Conservation (phyloP, 805 yeast genomes). For the Brettanomyces sp. region DNA sequence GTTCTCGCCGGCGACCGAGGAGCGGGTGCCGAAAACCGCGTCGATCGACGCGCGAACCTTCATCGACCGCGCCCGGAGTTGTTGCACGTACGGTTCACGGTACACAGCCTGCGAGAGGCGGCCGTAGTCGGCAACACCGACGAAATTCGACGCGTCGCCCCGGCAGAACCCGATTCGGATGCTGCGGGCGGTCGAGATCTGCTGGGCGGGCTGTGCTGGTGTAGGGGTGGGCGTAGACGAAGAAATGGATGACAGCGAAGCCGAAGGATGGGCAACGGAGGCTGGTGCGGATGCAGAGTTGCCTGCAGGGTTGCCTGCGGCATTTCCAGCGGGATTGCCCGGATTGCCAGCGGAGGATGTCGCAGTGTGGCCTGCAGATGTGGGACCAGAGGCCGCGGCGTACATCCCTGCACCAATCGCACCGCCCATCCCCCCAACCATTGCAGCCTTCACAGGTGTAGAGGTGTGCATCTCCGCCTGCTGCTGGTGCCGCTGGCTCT, state of each 20-base stretch:
- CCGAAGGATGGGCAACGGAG: not conserved
- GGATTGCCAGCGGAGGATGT: not conserved
- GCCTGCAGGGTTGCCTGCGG: too few relatives aligned
- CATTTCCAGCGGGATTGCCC: too few relatives aligned
- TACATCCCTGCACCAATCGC: too few relatives aligned
- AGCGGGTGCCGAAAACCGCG: not conserved
- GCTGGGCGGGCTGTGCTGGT: not conserved
- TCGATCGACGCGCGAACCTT: conserved; percentile 10
- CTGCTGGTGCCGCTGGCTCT: not conserved
- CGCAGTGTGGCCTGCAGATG: not conserved
- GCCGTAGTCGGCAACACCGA: conserved; percentile 13
- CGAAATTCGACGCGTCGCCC: conserved; percentile 4
- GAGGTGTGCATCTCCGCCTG: too few relatives aligned
- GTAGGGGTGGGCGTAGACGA: not conserved
- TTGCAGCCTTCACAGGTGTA: too few relatives aligned
- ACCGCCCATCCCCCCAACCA: too few relatives aligned
- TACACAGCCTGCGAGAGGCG: conserved; percentile 15
- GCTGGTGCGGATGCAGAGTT: not conserved
- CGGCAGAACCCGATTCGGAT: conserved; percentile 1
- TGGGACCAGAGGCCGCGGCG: not conserved
- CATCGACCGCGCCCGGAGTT: conserved; percentile 10
- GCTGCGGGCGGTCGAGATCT: not conserved
- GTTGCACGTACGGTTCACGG: conserved; percentile 16
- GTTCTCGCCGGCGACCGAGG: conserved; percentile 1
- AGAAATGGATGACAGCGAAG: not conserved